Evolutionary conservation across 1,284 basidiomycete genomes (phyloP).

Genomic region (Trichosporon ovoides): DNA sequence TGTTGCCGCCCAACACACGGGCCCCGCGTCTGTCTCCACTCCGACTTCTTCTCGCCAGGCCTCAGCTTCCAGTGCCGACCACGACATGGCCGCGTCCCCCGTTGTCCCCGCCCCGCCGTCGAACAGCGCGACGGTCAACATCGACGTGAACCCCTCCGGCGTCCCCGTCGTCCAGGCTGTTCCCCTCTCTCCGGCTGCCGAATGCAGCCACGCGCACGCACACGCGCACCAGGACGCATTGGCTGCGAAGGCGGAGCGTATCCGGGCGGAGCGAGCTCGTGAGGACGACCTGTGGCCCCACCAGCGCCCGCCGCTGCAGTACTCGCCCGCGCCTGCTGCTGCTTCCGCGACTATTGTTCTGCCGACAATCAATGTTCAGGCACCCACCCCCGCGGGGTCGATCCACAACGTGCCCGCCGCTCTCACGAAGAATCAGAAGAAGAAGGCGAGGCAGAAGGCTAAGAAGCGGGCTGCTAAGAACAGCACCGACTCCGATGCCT

Average conservation of each 20-base stretch:
- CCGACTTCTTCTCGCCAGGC: background rate
- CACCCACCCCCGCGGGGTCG: background rate
- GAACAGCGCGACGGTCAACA: background rate
- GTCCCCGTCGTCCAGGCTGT: background rate
- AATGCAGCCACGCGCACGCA: background rate
- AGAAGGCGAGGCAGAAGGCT: constrained; percentile 1
- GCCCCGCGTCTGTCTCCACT: background rate
- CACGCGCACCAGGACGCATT: background rate
- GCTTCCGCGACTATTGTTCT: background rate
- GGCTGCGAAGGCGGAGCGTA: background rate
- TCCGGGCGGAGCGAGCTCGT: background rate
- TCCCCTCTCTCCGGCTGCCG: background rate
- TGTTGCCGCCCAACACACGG: background rate
- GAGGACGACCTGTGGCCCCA: background rate
- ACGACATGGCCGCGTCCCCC: background rate
- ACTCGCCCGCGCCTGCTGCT: background rate
- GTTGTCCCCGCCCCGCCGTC: background rate
- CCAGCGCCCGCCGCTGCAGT: background rate
- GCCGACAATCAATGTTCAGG: background rate
- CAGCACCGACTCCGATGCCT: background rate
- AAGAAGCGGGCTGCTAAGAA: background rate
- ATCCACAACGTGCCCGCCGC: too few relatives aligned
- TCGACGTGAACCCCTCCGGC: background rate
- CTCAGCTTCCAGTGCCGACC: too few relatives aligned
- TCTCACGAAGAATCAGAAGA: constrained; percentile 2